phyloP scores from a whole-genome alignment of 2,329 filamentous ascomycete genomes.

The Torrubiella hemipterigena region DNA sequence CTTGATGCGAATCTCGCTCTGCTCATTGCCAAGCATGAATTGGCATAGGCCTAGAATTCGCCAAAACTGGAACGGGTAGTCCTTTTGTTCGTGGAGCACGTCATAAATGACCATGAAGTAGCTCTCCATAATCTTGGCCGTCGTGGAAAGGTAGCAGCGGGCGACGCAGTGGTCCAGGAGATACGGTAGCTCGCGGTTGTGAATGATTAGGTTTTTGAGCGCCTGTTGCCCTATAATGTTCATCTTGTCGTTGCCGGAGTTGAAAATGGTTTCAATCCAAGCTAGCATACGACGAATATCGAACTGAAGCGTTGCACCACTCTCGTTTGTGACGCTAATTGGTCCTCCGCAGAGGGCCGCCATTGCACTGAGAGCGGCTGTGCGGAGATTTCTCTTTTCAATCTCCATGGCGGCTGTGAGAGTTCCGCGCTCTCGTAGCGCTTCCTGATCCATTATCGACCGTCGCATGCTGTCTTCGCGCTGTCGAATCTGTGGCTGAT shows the following conservation, averaged over 20 bases:
- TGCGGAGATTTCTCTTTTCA: slow-evolving; percentile 84
- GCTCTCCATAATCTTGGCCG: slow-evolving; percentile 76
- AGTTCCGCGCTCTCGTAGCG: slow-evolving; percentile 61
- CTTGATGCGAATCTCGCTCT: slow-evolving; percentile 78
- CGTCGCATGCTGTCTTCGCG: slow-evolving; percentile 82
- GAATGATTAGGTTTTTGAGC: slow-evolving; percentile 75
- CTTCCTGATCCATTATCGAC: slow-evolving; percentile 69
- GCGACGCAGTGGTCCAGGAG: slow-evolving; percentile 83
- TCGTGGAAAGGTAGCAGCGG: slow-evolving; percentile 76
- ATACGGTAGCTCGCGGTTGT: slow-evolving; percentile 80
- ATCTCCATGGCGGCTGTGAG: slow-evolving; percentile 90
- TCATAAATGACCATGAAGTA: slow-evolving; percentile 90
- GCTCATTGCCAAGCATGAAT: slow-evolving; percentile 86
- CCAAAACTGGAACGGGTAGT: slow-evolving; percentile 81
- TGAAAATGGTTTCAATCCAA: slow-evolving; percentile 95
- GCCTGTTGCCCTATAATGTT: slow-evolving; percentile 83
- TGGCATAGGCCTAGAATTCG: slow-evolving; percentile 78
- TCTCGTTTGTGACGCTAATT: slow-evolving; percentile 78
- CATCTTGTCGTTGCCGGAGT: slow-evolving; percentile 79
- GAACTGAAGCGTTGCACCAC: slow-evolving; percentile 77
- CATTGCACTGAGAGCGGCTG: slow-evolving; percentile 89
- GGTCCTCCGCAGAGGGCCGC: slow-evolving; percentile 80
- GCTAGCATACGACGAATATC: slow-evolving; percentile 84
- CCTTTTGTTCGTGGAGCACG: slow-evolving; percentile 70
- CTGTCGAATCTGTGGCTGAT: slow-evolving; percentile 68